A percentile compares a stretch with the other conserved stretches of the same genome.
phyloP scores from a whole-genome alignment of 352 stramenopile species.

The Pythium volutum region DNA sequence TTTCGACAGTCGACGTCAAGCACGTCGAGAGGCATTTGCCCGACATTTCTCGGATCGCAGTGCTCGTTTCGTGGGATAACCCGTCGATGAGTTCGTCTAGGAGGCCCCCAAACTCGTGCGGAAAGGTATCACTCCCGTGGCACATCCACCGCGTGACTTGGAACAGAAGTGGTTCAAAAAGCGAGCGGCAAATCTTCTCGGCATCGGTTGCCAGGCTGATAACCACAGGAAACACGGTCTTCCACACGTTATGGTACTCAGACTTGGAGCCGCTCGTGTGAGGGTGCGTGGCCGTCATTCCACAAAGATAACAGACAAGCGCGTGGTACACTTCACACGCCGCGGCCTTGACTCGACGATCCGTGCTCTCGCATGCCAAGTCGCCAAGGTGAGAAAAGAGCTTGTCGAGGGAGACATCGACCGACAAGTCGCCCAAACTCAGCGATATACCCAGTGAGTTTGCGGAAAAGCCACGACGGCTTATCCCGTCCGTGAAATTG shows the following conservation, averaged over 20 bases:
- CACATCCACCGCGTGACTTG: conserved; percentile 72
- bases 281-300: conserved; percentile 62
- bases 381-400: conserved; percentile 52
- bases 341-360: conserved; percentile 56
- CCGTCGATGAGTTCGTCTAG: conserved; percentile 56
- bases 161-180: conserved; percentile 75
- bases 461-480: conserved; percentile 5
- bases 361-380: conserved; percentile 46
- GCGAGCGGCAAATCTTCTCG: conserved; percentile 62
- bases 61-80: conserved; percentile 47
- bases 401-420: conserved; percentile 42
- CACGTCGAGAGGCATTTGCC: conserved; percentile 55
- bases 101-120: conserved; percentile 63
- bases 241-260: conserved; percentile 59
- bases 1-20: conserved; percentile 45
- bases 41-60: conserved; percentile 57
- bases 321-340: conserved; percentile 71
- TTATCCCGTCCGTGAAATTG: conserved; percentile 6
- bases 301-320: conserved; percentile 64
- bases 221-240: conserved; percentile 43
- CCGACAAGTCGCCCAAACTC: conserved; percentile 36
- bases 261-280: conserved; percentile 60
- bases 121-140: conserved; percentile 48
- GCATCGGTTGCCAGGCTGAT: conserved; percentile 57
- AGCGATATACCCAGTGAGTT: conserved; percentile 38